Evolutionary conservation across 129 eudicot genomes (phyloP), one percentile per base, ranked within the genome.

Genomic region (Arctium lappa): DNA sequence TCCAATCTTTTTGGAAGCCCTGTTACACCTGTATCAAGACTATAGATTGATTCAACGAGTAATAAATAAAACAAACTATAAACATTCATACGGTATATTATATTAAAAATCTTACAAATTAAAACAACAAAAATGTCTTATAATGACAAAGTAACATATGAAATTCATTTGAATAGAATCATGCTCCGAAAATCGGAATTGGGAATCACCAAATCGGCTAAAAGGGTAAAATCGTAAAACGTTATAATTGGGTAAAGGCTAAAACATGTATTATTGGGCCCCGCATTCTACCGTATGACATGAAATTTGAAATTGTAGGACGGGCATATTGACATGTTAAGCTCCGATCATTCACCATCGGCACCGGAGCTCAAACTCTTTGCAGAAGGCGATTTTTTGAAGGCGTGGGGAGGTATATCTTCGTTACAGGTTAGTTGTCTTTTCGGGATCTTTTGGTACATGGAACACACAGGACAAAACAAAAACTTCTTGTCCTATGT

Each of bases 391-490:
- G 97, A 96, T 75, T 96, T 96, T 80, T 88, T 96, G 80, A 89
- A 87, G 86, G 99, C 99, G 39, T 96, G 99, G 99, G 99, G 99
- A 83, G 99, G 99, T 65, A 90, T 96, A 89, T 93, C 99, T 72
- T 91, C 98, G 80, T 80, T 95, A 88, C 99, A 95, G 97, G 98
- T 94, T 73, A 8, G 89, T 39, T 44, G 78, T 40, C 44, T 62
- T 50, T 66, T 53, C 6, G 68, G 38, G 78, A 79, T 38, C 27
- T 40, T n/a, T 40, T 73, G 50, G 38, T 15, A 32, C 72, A 56
- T 60, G 37, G 18, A 34, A 31, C 50, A 31, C 50, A 44, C 50
- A 44, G 50, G 50, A 10, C 12, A 8, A 2, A 44, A 44, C 50
- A 2, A 8, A 2, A 44, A 44, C 50, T 44, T 8, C 0, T 22